Conservation (phyloP, 2,329 filamentous ascomycete species). For the Paracoccidioides lutzii region DNA sequence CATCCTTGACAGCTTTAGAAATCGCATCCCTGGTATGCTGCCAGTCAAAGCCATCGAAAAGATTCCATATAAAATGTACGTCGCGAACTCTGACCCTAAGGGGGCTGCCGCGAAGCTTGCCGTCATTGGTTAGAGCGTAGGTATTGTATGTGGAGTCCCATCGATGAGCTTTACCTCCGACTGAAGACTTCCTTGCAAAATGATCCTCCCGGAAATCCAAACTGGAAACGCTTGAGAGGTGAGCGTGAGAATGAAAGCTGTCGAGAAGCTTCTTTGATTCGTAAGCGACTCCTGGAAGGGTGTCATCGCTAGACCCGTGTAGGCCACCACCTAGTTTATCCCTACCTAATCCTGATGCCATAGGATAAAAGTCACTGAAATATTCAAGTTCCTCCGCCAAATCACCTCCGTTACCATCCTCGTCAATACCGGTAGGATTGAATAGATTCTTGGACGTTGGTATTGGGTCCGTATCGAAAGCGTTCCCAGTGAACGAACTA, state of each 20-base stretch:
- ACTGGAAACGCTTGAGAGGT: constrained; percentile 44
- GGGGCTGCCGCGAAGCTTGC: constrained; percentile 53
- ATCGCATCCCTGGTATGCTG: constrained; percentile 73
- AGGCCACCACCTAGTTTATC: constrained; percentile 15
- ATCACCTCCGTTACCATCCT: constrained; percentile 27
- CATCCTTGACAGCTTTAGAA: constrained; percentile 72
- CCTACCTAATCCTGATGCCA: constrained; percentile 15
- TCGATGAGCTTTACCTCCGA: constrained; percentile 56
- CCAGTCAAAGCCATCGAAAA: constrained; percentile 98
- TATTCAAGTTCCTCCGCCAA: constrained; percentile 33
- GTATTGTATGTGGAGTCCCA: constrained; percentile 70
- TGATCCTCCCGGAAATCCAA: constrained; percentile 66
- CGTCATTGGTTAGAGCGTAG: constrained; percentile 53
- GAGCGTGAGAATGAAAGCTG: constrained; percentile 42
- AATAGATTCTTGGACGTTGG: constrained; percentile 31
- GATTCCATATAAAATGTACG: constrained; percentile 90
- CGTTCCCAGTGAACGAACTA: constrained; percentile 78
- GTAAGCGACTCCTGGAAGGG: constrained; percentile 11
- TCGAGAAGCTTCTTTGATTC: constrained; percentile 10
- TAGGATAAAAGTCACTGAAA: constrained; percentile 44
- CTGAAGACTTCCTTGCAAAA: constrained; percentile 51
- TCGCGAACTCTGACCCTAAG: constrained; percentile 68
- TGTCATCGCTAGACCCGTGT: not conserved
- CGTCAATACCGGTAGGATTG: constrained; percentile 26
- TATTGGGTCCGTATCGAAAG: constrained; percentile 42